Conservation (phyloP, 139 green algal species). For the Penium margaritaceum region DNA sequence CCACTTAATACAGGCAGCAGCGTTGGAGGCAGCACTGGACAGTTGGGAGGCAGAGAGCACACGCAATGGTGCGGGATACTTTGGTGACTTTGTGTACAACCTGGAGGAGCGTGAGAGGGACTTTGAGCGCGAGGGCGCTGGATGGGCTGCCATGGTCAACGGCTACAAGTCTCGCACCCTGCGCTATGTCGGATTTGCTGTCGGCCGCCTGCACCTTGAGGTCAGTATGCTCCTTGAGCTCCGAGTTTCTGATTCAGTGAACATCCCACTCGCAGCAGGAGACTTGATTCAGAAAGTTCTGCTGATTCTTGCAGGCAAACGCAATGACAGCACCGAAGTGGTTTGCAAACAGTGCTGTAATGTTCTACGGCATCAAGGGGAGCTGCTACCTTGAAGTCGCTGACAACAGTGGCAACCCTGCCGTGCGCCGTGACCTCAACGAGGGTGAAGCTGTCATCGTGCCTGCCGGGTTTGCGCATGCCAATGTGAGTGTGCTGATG, state of each 20-base stretch:
- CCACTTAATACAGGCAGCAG: no score
- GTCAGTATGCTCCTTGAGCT: no score
- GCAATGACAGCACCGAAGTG: constrained; percentile 28
- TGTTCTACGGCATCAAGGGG: constrained; percentile 37
- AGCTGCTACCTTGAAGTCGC: constrained; percentile 37
- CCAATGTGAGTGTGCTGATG: background rate
- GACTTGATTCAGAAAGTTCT: no score
- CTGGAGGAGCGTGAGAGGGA: constrained; percentile 6
- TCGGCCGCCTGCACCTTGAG: background rate
- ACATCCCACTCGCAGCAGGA: no score
- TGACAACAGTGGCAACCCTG: constrained; percentile 1
- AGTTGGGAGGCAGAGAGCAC: no score
- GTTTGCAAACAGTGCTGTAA: constrained; percentile 8
- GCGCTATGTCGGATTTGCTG: constrained; percentile 2
- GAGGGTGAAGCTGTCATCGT: constrained; percentile 24
- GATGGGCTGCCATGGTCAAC: constrained; percentile 4
- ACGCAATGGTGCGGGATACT: no score
- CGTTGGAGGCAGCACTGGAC: no score
- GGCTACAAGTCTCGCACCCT: constrained; percentile 28
- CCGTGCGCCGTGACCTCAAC: constrained; percentile 14
- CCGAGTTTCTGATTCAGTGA: no score
- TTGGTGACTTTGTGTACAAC: constrained; percentile 32
- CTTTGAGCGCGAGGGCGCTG: constrained; percentile 1
- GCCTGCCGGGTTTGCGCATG: background rate
- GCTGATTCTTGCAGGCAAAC: no score